Evolutionary conservation across 1,139 yeast genomes (phyloP), one percentile per base, ranked within the genome.

Genomic region (Insectozyma bohioensis): DNA sequence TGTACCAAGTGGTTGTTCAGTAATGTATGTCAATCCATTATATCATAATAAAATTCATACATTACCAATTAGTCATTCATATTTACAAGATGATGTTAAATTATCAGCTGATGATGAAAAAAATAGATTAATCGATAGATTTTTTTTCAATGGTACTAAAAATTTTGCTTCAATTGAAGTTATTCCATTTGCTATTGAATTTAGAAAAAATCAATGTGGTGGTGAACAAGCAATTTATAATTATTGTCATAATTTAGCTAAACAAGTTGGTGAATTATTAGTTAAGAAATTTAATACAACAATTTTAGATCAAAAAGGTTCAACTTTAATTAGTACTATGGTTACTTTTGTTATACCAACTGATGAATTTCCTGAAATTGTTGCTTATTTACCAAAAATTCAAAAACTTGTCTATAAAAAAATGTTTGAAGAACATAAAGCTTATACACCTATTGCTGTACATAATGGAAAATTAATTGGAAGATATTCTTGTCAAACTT

Each of bases 401-500:
- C 42, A 39, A 19, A 21, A 33, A 17, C 26, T 30, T 16, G 40
- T 39, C 10, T 28, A 34, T 17, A 20, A 35, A 13, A 33, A 29
- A 25, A 20, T 34, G 39, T 26, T 35, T 16, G 25, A 24, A 12
- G 35, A 65, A 7, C 45, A 60, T 39, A 63, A 66, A 15, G 69
- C 80, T 0, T 74, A 61, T 46, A 65, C 75, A 15, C 84, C 78
- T 8, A 42, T 69, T 17, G 53, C 50, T 4, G 48, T 52, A 15
- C 78, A 73, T 47, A 61, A 67, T 26, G 72, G 63, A 2, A 54
- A 56, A 24, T 36, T 72, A 23, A 70, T 65, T 47, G 62, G 69
- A 13, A 67, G 90, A 39, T 72, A 78, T 40, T 72, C 81, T 26
- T 78, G 78, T 26, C 85, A 80, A 46, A 55, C 78, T 6, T 81